Percentiles rank a stretch among this genome's conserved stretches.
phyloP scores from a whole-genome alignment of 345 rosid species.

The Arabis alpina region DNA sequence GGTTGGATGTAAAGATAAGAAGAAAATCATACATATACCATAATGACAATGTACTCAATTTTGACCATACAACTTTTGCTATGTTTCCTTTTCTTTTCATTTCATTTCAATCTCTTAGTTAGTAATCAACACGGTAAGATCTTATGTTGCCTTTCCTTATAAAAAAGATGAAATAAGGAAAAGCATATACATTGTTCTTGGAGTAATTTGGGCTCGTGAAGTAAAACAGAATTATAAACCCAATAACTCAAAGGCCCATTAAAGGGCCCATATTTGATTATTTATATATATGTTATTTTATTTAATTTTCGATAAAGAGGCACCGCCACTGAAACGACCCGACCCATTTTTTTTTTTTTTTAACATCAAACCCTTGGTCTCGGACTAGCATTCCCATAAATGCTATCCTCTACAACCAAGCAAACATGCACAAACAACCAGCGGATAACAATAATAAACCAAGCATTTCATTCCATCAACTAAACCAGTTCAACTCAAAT shows the following conservation, averaged over 20 bases:
- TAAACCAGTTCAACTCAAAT: too few relatives aligned
- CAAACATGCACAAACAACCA: too few relatives aligned
- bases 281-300: too few relatives aligned
- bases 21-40: constrained; percentile 8
- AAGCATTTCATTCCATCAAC: too few relatives aligned
- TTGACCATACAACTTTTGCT: constrained; percentile 3
- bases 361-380: too few relatives aligned
- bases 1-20: constrained; percentile 3
- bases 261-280: not conserved
- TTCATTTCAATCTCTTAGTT: not conserved
- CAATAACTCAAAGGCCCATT: not conserved
- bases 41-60: not conserved
- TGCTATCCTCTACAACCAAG: too few relatives aligned
- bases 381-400: too few relatives aligned
- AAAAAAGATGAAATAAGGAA: not conserved
- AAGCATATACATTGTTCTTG: not conserved
- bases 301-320: too few relatives aligned
- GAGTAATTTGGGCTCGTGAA: not conserved
- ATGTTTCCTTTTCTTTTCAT: not conserved
- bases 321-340: too few relatives aligned
- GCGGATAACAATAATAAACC: too few relatives aligned
- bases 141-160: not conserved
- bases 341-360: too few relatives aligned
- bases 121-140: not conserved
- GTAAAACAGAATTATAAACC: too few relatives aligned